Evolutionary conservation across 2,329 filamentous ascomycete genomes (phyloP), one percentile per base, ranked within the genome.

Genomic region (Arthrocladium fulminans): DNA sequence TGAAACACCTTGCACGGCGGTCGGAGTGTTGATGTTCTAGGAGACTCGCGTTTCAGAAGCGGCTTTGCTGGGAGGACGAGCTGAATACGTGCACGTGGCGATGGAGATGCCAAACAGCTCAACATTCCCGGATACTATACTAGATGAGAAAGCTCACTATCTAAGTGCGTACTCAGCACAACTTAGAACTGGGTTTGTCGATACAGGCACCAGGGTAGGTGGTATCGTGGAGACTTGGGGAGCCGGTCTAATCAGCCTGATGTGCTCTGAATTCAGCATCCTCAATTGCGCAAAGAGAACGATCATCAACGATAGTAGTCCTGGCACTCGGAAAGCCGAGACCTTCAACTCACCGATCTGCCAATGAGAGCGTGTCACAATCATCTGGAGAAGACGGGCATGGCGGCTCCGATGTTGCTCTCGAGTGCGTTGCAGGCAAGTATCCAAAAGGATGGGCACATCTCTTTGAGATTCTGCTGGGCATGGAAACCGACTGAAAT

Each of bases 11-110:
- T 94, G 80, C 94, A 92, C 61, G 88, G 88, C 10, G 80, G 80
- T 2, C 75, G 80, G 44, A 89, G 86, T 3, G 76, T 85, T 1
- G 88, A 79, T 60, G 81, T 86, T 54, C 84, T 86, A 59, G 82
- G 83, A 1, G 86, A 85, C 60, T 81, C 79, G 2, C 83, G 71
- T 48, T 86, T 94, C 61, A 88, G 85, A 0, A 88, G 87, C 5
- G 88, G 88, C 0, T 94, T 90, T 61, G 86, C 87, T 1, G 87
- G n/a, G 88, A 42, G 88, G 88, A 0, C 88, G 94, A 65, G 84
- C 87, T 3, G 88, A 94, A 67, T 94, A 88, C 59, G 83, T 89
- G 0, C 78, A 88, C 6, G 86, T 94, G 6, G 87, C 88, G 0
- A 81, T 24, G 88, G 80, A 23, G 84, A 92, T 57, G 81, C 87